Evolutionary conservation across 202 grass and related monocot species (phyloP), one percentile per base, ranked within the genome.

Genomic region (Hordeum pubiflorum): DNA sequence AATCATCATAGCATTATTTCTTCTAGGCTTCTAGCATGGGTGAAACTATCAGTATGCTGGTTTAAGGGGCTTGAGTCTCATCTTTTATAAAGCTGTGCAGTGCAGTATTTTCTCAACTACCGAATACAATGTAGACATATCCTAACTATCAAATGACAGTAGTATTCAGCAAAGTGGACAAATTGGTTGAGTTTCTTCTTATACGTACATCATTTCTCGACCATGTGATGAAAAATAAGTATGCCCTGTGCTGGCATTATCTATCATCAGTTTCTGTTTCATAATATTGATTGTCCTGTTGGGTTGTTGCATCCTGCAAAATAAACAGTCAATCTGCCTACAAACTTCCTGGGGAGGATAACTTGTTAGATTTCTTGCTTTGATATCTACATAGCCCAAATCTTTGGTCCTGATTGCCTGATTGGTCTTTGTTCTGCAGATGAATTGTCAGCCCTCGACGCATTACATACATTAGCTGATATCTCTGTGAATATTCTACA

Each of bases 401-500:
- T 48, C 9, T 78, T 75, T 18, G 46, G 17, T 71, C 29, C 54
- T 61, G 36, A 29, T 71, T 20, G 40, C 40, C 40, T 27, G 8
- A 46, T 13, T 69, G 38, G 40, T 26, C 39, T 50, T 75, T 83
- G 32, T 82, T 89, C 89, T 78, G 82, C 83, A 82, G 92, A 95
- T 79, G 90, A 95, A 89, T 89, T 69, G 62, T 72, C 79, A 65
- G 90, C 88, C 48, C 84, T 99, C 2, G 90, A 94, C 86, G 96
- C 96, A 43, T 82, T 99, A 64, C 87, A 93, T 82, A 99, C 92
- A 26, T 89, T 99, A 77, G 96, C 96, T 40, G 92, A 99, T 90
- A 67, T 98, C 34, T 93, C 96, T 70, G 89, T 95, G 58, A 98
- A 98, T 85, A 97, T 97, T 79, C 86, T 98, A 78, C 90, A 88